Evolutionary conservation across 2,329 filamentous ascomycete species (phyloP).

Genomic region (Exophiala sideris): DNA sequence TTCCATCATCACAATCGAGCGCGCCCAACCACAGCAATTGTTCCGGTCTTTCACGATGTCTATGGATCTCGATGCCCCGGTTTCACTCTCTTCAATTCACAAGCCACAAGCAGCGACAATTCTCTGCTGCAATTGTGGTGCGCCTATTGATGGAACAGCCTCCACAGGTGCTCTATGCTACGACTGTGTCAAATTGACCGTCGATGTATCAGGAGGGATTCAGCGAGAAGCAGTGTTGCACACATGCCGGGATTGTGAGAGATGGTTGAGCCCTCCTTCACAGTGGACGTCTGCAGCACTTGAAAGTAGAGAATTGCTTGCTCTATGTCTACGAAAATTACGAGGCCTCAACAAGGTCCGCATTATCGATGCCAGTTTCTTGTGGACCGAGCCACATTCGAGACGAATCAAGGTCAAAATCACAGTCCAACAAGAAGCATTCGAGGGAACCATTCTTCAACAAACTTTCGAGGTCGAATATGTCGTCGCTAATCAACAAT

Average conservation of each 20-base stretch:
- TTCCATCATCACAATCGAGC: not conserved
- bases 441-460: slow-evolving; percentile 70
- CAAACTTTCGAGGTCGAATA: slow-evolving; percentile 95
- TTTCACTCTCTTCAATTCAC: slow-evolving; percentile 37
- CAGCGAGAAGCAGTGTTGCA: slow-evolving; percentile 86
- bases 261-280: slow-evolving; percentile 82
- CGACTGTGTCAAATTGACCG: slow-evolving; percentile 90
- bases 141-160: slow-evolving; percentile 86
- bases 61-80: slow-evolving; percentile 58
- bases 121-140: slow-evolving; percentile 96
- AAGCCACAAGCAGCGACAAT: slow-evolving; percentile 57
- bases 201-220: slow-evolving; percentile 89
- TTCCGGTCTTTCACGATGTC: slow-evolving; percentile 41
- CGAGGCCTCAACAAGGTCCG: slow-evolving; percentile 82
- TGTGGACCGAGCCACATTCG: slow-evolving; percentile 98
- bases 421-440: slow-evolving; percentile 75
- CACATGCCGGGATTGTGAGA: slow-evolving; percentile 90
- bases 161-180: slow-evolving; percentile 85
- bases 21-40: not conserved
- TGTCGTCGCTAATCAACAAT: slow-evolving; percentile 86
- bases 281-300: slow-evolving; percentile 81
- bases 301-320: slow-evolving; percentile 89
- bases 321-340: slow-evolving; percentile 84
- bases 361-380: slow-evolving; percentile 92
- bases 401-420: slow-evolving; percentile 90